These are phyloP conservation scores for Termitomyces sp. DNA, from an alignment of 768 basidiomycete species.

Conservation along the genomic window DNA sequence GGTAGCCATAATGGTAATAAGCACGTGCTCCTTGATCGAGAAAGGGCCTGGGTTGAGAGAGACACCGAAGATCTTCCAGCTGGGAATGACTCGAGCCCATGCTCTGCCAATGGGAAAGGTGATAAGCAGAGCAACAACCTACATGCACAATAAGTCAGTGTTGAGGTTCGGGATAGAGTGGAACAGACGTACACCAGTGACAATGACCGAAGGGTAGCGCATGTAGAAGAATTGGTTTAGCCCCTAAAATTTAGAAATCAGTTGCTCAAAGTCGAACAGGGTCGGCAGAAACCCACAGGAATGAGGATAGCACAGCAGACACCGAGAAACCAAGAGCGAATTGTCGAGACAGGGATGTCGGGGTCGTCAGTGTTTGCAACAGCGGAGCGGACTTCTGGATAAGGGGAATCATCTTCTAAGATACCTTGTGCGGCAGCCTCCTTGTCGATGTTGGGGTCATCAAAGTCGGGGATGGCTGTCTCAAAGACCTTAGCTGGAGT, in stretches of 20 bases:
- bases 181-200: slow-evolving; percentile 40
- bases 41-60: slow-evolving; percentile 67
- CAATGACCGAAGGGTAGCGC: slow-evolving; percentile 65
- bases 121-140: slow-evolving; percentile 68
- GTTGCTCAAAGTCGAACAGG: neutral
- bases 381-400: slow-evolving; percentile 69
- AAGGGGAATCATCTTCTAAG: slow-evolving; percentile 64
- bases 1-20: slow-evolving; percentile 51
- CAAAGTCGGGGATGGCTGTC: slow-evolving; percentile 38
- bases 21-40: slow-evolving; percentile 71
- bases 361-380: slow-evolving; percentile 73
- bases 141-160: neutral
- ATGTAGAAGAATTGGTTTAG: slow-evolving; percentile 79
- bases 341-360: slow-evolving; percentile 54
- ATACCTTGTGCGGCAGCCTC: slow-evolving; percentile 39
- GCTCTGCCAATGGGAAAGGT: slow-evolving; percentile 62
- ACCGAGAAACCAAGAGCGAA: slow-evolving; percentile 75
- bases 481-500: slow-evolving; percentile 22
- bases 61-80: slow-evolving; percentile 48
- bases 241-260: slow-evolving; percentile 28
- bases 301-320: slow-evolving; percentile 64
- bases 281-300: slow-evolving; percentile 30
- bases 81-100: slow-evolving; percentile 55
- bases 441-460: slow-evolving; percentile 55
- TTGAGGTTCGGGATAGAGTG: neutral